Conservation (phyloP, 371 early-diverging fungal species). For the Mycotypha africana region DNA sequence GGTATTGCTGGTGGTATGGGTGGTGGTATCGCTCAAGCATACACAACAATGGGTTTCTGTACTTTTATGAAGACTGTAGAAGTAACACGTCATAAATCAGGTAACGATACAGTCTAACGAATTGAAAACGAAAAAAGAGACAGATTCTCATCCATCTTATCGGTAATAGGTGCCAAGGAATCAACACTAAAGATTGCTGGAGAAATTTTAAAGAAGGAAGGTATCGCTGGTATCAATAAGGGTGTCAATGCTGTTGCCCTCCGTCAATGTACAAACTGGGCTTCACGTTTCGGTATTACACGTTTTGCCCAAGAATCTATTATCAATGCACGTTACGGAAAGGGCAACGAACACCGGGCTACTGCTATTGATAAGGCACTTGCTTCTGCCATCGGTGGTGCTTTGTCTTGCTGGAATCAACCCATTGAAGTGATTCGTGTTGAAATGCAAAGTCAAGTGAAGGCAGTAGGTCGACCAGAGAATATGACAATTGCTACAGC, state of each 20-base stretch:
- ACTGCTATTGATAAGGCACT: conserved; percentile 58
- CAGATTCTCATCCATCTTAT: too few relatives aligned
- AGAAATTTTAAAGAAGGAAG: conserved; percentile 88
- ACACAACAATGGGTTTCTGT: conserved; percentile 98
- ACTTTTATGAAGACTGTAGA: conserved; percentile 99
- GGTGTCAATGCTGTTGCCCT: conserved; percentile 90
- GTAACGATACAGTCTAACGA: conserved; percentile 20
- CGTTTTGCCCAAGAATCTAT: conserved; percentile 81
- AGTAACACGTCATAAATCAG: conserved; percentile 91
- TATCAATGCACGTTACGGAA: conserved; percentile 46
- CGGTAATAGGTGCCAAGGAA: conserved; percentile 35
- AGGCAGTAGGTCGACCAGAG: conserved; percentile 77
- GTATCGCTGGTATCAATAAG: conserved; percentile 94
- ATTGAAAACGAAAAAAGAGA: too few relatives aligned
- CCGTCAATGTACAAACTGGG: conserved; percentile 96
- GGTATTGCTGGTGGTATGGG: conserved; percentile 93
- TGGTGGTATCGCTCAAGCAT: conserved; percentile 88
- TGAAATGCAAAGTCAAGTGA: conserved; percentile 93
- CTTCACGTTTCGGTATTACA: conserved; percentile 88
- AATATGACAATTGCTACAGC: conserved; percentile 81
- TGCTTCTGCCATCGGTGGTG: conserved; percentile 87
- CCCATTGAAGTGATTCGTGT: conserved; percentile 96
- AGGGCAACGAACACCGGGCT: conserved; percentile 32
- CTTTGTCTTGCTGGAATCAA: conserved; percentile 94
- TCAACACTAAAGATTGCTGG: conserved; percentile 82